Evolutionary conservation across 2,329 filamentous ascomycete species (phyloP), one percentile per base, ranked within the genome.

Genomic region (Teratosphaeria pseudoeucalypti): DNA sequence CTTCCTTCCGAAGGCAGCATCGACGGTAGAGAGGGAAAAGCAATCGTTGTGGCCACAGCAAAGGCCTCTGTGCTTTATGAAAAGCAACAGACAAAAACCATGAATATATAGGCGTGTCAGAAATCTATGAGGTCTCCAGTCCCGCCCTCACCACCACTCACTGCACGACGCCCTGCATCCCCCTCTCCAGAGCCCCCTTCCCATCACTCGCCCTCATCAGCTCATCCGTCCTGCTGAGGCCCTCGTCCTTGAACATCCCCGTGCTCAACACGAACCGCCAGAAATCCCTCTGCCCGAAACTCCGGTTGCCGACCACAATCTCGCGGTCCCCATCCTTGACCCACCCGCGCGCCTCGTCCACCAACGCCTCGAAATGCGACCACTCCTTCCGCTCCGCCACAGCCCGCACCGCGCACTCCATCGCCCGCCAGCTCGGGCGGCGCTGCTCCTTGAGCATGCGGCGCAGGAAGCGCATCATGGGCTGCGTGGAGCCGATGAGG

Each of bases 401-500:
- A 27, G 75, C 74, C 11, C 66, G 58, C 10, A 78, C 69, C 4
- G 77, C 72, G 9, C 64, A 64, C 9, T 66, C 63, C 56, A 80
- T 67, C 3, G 77, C 74, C 11, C 55, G 56, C 75, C 75, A 81
- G 4, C 74, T 70, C 0, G 77, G 77, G 12, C 71, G 65, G 61
- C 74, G 74, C 9, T 76, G 74, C 14, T 74, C 68, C 34, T 64
- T 68, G 1, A 69, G 66, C 72, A 78, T 75, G 26, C 68, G 68
- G 53, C 54, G 66, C 34, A 80, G 67, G 53, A 78, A 74, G 6
- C 66, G 67, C 67, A 79, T 74, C 72, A 76, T 75, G 53, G 72
- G 76, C 37, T 71, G 70, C 0, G 79, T 73, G 5, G 39, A 39
- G 60, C 85, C 78, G 54, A 81, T 81, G 10, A 76, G 72, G 47